phyloP scores from a whole-genome alignment of 2,329 filamentous ascomycete species.

The Trichoderma arundinaceum region DNA sequence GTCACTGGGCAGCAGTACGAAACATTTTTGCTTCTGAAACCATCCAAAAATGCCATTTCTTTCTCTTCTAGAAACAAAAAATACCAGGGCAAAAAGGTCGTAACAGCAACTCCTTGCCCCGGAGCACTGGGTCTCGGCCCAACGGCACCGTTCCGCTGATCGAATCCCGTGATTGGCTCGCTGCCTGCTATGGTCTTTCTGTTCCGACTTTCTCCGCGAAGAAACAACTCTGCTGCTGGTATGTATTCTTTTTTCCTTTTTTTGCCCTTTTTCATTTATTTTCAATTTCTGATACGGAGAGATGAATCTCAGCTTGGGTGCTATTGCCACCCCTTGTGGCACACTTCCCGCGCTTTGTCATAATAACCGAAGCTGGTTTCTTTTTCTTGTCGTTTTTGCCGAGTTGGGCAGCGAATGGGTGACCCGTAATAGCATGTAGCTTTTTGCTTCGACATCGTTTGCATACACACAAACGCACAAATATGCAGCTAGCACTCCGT shows the following conservation, averaged over 20 bases:
- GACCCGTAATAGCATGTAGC: too few relatives aligned
- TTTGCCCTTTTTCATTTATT: neutral
- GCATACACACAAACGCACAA: too few relatives aligned
- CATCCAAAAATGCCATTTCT: neutral
- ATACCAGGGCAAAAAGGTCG: neutral
- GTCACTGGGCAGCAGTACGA: constrained; percentile 5
- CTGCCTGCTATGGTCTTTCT: constrained; percentile 4
- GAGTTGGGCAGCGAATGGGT: too few relatives aligned
- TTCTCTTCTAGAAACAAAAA: neutral
- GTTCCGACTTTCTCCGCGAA: constrained; percentile 35
- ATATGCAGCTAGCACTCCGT: too few relatives aligned
- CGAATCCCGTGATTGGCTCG: constrained; percentile 31
- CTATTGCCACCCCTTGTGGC: neutral
- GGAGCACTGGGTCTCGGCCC: constrained; percentile 34
- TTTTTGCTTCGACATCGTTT: too few relatives aligned
- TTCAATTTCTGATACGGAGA: neutral
- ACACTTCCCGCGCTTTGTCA: too few relatives aligned
- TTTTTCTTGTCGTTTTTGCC: too few relatives aligned
- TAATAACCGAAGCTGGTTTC: too few relatives aligned
- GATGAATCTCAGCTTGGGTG: too few relatives aligned
- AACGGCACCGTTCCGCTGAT: constrained; percentile 31
- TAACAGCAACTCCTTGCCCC: neutral
- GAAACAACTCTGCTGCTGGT: neutral
- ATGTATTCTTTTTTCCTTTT: neutral
- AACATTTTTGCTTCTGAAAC: neutral